These are phyloP conservation scores for Beauveria scarabaeidicola DNA, from an alignment of 2,329 filamentous ascomycete genomes.

Conservation along the genomic window DNA sequence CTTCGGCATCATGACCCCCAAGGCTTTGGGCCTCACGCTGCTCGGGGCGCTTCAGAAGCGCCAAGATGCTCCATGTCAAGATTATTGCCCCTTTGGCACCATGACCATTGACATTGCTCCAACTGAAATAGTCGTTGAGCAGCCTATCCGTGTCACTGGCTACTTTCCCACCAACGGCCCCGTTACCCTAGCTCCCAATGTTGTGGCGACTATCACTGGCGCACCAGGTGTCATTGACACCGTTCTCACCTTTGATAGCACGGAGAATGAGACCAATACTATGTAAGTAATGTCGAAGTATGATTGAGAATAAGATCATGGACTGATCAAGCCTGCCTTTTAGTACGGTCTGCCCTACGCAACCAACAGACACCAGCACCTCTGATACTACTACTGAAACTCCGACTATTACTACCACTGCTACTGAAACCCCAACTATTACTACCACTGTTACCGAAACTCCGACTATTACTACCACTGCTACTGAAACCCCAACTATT, in stretches of 20 bases:
- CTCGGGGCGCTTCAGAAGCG: background rate
- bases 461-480: background rate
- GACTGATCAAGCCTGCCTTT: background rate
- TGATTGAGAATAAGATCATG: background rate
- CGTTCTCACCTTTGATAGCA: background rate
- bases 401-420: background rate
- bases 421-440: too few relatives aligned
- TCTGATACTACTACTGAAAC: background rate
- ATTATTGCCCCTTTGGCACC: slow-evolving; percentile 3
- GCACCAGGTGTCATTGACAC: slow-evolving; percentile 5
- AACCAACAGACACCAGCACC: background rate
- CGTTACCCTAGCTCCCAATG: background rate
- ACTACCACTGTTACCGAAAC: background rate
- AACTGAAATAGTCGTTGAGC: background rate
- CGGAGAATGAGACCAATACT: background rate
- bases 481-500: background rate
- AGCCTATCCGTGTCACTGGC: slow-evolving; percentile 1
- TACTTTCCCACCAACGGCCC: slow-evolving; percentile 6
- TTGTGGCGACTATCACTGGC: background rate
- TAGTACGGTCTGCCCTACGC: background rate
- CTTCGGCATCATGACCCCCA: background rate
- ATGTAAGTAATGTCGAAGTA: background rate
- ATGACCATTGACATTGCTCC: background rate
- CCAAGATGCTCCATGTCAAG: background rate
- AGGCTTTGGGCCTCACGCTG: slow-evolving; percentile 1